Base-by-base conservation (phyloP, 2,329 filamentous ascomycete species). In the Daldinia sp. region DNA sequence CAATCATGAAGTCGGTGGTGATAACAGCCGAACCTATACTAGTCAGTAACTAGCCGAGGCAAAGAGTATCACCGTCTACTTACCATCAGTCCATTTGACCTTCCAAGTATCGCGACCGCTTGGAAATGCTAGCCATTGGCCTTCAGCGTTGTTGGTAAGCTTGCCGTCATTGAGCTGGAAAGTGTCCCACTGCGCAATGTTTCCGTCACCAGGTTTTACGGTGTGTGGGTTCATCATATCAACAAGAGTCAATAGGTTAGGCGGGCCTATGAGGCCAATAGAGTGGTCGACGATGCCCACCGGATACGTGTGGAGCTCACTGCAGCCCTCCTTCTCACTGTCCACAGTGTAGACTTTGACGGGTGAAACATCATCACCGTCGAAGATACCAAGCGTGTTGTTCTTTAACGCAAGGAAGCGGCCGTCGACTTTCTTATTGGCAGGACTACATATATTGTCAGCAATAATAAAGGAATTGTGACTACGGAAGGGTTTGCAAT, bases 51-150 rank as follows among this genome's bases (percentile, higher is more conserved):
- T 59, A 62, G 37, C n/a, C 3, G 15, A n/a, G 2, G 48, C 46
- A 15, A 23, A 26, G 33, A n/a, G 37, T 42, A 26, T 12, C 44
- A 15, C 50, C 12, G 2, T 42, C 6, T 42, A 74, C 80, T 72
- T 62, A 81, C 80, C 78, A 68, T 79, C 77, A 46, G 78, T 78
- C 79, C 80, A 82, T 63, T 77, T 79, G 28, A 81, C 74, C 33
- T 67, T 67, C 78, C 77, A 82, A 53, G 63, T 73, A 15, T 67
- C 63, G 13, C 64, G 58, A 7, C 48, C 62, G 1, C 20, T 44
- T 6, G 79, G 80, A 65, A 81, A 78, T 2, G 78, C 77, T n/a
- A 80, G 71, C 81, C 81, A 82, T 30, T 68, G 53, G 6, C 76
- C 77, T 3, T 59, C 61, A 9, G 55, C 64, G 10, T 74, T 70